Evolutionary conservation across 257 asterid genomes (phyloP), one percentile per base, ranked within the genome.

Genomic region (Plectranthus barbatus): DNA sequence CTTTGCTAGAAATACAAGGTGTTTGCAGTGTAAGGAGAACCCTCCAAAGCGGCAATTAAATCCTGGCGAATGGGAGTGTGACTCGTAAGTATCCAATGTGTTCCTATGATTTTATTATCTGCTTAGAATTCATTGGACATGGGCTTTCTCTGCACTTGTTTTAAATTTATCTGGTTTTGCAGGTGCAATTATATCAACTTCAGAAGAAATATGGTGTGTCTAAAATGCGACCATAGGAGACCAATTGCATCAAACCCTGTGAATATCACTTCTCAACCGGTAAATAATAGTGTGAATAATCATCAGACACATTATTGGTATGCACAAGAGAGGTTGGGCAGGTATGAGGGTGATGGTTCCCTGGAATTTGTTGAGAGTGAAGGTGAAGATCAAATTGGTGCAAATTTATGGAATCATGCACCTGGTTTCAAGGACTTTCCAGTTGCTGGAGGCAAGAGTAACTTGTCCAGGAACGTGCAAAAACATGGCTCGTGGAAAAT

Each of bases 31-130:
- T 57, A 74, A 87, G 72, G 95, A 83, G 81, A 90, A 79, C 72
- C 95, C 95, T 60, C 83, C 97, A 29, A 81, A 80, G 71, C 80
- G 97, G 75, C 76, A 72, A 48, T 80, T 93, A 55, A 80, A 76
- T 78, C 81, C 83, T 23, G 97, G 99, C 53, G 99, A 93, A 74
- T 93, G 99, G 97, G 94, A 93, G 76, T 93, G 99, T 72, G 96
- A 92, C 63, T 85, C 99, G 97, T 92, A 73, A 85, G 96, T 62
- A 17, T 57, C 26, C 20, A 6, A 9, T 47, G 19, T 13, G 39
- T 45, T 58, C 36, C 24, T 49, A 18, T 29, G 49, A 23, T 48
- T 61, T 62, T 36, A 36, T 7, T 7, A 26, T 46, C 9, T 47
- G 17, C 23, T 26, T 13, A 34, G n/a, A 42, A 26, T 46, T 46